These are phyloP conservation scores for Debaryomyces hansenii DNA, from an alignment of 805 yeast species.

Conservation along the genomic window DNA sequence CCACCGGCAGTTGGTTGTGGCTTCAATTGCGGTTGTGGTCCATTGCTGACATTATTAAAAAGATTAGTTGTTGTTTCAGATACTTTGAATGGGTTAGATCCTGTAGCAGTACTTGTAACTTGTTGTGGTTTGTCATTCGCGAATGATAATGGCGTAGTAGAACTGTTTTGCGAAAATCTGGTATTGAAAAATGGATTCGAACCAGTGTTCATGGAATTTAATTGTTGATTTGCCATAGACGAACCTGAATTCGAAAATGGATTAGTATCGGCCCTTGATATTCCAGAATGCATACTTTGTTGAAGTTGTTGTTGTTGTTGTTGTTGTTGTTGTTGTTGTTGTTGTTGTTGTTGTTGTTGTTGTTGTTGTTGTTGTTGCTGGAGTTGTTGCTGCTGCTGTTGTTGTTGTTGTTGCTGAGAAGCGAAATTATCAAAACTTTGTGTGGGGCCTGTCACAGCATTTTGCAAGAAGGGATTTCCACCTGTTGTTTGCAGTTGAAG, in stretches of 20 bases:
- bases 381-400: slow-evolving; percentile 15
- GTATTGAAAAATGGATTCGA: slow-evolving; percentile 48
- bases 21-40: slow-evolving; percentile 28
- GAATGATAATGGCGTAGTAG: slow-evolving; percentile 33
- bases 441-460: neutral
- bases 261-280: slow-evolving; percentile 33
- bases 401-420: slow-evolving; percentile 13
- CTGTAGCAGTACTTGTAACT: slow-evolving; percentile 44
- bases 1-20: slow-evolving; percentile 74
- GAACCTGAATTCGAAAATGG: slow-evolving; percentile 33
- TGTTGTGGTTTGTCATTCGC: slow-evolving; percentile 10
- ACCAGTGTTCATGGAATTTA: slow-evolving; percentile 16
- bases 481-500: slow-evolving; percentile 21
- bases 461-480: slow-evolving; percentile 20
- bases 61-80: slow-evolving; percentile 34
- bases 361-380: slow-evolving; percentile 13
- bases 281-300: slow-evolving; percentile 10
- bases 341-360: slow-evolving; percentile 19
- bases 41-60: slow-evolving; percentile 19
- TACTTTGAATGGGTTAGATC: slow-evolving; percentile 61
- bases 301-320: slow-evolving; percentile 10
- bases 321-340: slow-evolving; percentile 11
- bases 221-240: slow-evolving; percentile 13
- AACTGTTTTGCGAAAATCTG: slow-evolving; percentile 31
- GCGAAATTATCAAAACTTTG: neutral